These are phyloP conservation scores for Penicillium angulare DNA, from an alignment of 495 filamentous ascomycete genomes.

Conservation along the genomic window DNA sequence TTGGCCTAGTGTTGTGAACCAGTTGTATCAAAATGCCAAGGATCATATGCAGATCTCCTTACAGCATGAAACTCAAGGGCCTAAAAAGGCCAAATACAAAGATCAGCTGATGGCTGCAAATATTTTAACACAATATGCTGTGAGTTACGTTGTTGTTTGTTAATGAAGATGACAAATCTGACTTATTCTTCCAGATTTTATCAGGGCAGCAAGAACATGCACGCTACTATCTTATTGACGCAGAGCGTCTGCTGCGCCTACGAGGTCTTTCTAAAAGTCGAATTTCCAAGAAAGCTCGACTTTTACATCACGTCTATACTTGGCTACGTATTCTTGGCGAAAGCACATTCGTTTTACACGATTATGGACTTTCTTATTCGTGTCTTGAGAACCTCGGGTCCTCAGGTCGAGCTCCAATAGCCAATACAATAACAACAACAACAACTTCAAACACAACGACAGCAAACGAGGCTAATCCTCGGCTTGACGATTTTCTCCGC, in stretches of 20 bases:
- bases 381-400: constrained; percentile 26
- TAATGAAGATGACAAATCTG: neutral
- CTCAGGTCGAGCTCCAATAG: constrained; percentile 9
- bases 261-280: constrained; percentile 29
- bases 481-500: constrained; percentile 35
- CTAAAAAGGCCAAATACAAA: constrained; percentile 39
- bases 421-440: neutral
- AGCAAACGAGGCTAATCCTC: constrained; percentile 15
- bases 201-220: constrained; percentile 35
- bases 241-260: constrained; percentile 29
- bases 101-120: constrained; percentile 40
- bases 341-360: constrained; percentile 36
- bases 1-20: constrained; percentile 24
- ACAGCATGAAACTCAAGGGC: constrained; percentile 24
- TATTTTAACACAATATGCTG: constrained; percentile 32
- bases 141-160: constrained; percentile 4
- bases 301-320: constrained; percentile 36
- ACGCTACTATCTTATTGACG: constrained; percentile 34
- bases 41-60: constrained; percentile 34
- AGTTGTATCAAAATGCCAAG: constrained; percentile 29
- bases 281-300: constrained; percentile 35
- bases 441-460: neutral
- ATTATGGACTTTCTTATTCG: constrained; percentile 25
- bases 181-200: constrained; percentile 19
- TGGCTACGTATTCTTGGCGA: constrained; percentile 37